phyloP scores from a whole-genome alignment of 73 alveolate genomes.

The Tetrahymena malaccensis region DNA sequence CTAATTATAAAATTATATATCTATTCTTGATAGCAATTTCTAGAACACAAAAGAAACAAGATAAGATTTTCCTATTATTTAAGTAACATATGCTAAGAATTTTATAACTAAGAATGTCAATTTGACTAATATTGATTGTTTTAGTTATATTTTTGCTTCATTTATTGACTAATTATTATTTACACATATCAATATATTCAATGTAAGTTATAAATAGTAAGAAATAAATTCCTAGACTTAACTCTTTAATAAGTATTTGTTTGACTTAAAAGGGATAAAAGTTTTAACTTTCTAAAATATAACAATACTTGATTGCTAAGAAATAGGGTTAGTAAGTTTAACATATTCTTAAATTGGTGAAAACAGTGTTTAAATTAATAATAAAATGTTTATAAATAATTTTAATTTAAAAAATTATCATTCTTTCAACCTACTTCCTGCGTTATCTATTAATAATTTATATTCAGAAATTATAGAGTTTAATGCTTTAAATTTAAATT shows the following conservation, averaged over 20 bases:
- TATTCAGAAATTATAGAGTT: neutral
- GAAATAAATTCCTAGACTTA: no score
- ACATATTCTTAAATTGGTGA: neutral
- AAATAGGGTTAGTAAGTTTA: neutral
- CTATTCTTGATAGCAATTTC: neutral
- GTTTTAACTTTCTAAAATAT: no score
- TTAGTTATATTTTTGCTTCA: neutral
- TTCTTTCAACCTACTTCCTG: neutral
- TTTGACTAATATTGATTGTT: neutral
- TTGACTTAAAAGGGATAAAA: neutral
- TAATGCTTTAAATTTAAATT: neutral
- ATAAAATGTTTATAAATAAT: no score
- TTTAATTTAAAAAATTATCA: no score
- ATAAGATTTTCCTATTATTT: neutral
- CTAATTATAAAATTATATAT: no score
- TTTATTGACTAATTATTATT: neutral
- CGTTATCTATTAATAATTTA: neutral
- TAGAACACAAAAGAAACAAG: neutral
- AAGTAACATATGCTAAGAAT: neutral
- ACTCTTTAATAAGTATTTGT: no score
- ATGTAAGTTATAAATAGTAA: neutral
- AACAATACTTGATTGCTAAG: neutral
- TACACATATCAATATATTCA: no score
- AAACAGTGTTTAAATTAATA: neutral
- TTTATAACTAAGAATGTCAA: no score